These are phyloP conservation scores for Niebla homalea DNA, from an alignment of 495 filamentous ascomycete species.

Conservation along the genomic window DNA sequence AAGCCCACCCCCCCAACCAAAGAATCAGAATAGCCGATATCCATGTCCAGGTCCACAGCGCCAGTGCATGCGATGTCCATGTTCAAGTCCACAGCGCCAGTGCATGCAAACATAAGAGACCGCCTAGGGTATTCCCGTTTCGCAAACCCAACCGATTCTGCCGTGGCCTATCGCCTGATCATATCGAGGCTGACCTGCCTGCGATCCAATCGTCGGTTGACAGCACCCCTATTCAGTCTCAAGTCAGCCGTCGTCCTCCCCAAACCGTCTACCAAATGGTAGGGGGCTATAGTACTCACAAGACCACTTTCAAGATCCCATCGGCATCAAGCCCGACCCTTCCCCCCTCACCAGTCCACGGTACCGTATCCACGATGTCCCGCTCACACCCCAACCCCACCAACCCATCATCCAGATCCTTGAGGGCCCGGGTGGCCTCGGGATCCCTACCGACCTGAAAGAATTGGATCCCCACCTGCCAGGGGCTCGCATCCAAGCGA, in stretches of 20 bases:
- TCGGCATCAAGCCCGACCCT: conserved; percentile 41
- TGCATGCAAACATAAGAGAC: no score
- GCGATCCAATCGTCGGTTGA: conserved; percentile 10
- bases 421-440: conserved; percentile 47
- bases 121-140: background rate
- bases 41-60: no score
- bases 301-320: conserved; percentile 64
- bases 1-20: no score
- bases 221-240: background rate
- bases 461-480: conserved; percentile 92
- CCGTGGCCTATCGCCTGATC: background rate
- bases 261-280: no score
- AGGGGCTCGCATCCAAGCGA: conserved; percentile 52
- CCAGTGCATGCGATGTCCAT: no score
- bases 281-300: conserved; percentile 19
- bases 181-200: conserved; percentile 10
- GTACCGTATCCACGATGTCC: conserved; percentile 92
- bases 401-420: conserved; percentile 69
- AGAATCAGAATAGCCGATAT: no score
- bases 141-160: background rate
- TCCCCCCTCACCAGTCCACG: conserved; percentile 41
- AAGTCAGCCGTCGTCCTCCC: background rate
- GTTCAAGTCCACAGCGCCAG: no score
- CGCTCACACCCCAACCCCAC: conserved; percentile 41
- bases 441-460: conserved; percentile 82